Conservation (phyloP, 139 green algal species). For the Parachlorella kessleri region DNA sequence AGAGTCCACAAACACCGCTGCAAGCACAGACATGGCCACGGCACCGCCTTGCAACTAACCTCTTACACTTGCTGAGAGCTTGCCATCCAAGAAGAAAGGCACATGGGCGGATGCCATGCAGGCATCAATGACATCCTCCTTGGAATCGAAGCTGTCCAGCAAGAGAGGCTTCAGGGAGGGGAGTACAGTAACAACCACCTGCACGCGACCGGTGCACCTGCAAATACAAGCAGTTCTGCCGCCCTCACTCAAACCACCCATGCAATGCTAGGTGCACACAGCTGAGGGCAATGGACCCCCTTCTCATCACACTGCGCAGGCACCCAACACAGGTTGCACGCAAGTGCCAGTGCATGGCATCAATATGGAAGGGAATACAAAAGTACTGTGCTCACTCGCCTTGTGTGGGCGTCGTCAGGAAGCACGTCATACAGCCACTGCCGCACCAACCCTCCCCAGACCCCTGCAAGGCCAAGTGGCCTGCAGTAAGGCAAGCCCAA, state of each 20-base stretch:
- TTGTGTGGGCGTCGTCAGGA: slow-evolving; percentile 49
- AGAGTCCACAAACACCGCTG: not conserved
- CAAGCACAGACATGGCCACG: too few species aligned
- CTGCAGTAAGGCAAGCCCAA: slow-evolving; percentile 32
- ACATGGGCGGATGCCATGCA: slow-evolving; percentile 50
- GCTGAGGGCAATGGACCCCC: too few species aligned
- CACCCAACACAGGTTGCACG: too few species aligned
- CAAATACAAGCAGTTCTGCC: too few species aligned
- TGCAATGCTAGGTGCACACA: too few species aligned
- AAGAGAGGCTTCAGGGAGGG: not conserved
- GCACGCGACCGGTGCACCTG: not conserved
- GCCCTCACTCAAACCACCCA: too few species aligned
- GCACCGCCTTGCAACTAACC: not conserved
- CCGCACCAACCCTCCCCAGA: slow-evolving; percentile 62
- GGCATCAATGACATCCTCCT: slow-evolving; percentile 52
- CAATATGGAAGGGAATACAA: too few species aligned
- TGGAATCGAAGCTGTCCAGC: slow-evolving; percentile 39
- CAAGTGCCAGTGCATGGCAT: too few species aligned
- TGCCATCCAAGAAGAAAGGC: slow-evolving; percentile 58
- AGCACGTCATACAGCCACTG: slow-evolving; percentile 66
- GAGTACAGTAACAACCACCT: not conserved
- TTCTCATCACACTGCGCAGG: too few species aligned
- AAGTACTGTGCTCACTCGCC: too few species aligned
- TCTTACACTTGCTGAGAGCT: not conserved
- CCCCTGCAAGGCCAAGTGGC: slow-evolving; percentile 49